Evolutionary conservation across 176 grass and related monocot species (phyloP), one percentile per base, ranked within the genome.

Genomic region (Secale cereale): DNA sequence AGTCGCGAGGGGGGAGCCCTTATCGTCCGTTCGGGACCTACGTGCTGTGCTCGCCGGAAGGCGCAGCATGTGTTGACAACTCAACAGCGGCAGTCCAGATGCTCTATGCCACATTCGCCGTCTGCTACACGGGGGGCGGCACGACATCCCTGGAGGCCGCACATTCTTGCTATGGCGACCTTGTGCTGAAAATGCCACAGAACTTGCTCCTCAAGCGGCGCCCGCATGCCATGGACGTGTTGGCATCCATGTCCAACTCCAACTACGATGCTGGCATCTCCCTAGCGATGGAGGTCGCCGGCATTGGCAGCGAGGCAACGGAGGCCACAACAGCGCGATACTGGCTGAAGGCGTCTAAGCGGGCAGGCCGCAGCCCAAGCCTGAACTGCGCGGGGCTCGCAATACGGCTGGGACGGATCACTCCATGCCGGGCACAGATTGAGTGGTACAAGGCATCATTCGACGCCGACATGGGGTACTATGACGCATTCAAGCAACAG

Each of bases 381-480:
- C 70, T 94, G 78, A 94, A 86, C 69, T 85, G 92, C 4, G 92
- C 97, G 2, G 79, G 79, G 10, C 90, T 99, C n/a, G 66, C 97
- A 8, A 91, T 31, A 20, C 85, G 79, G 76, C 85, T 99, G 26
- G 97, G 90, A 1, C 87, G 89, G 48, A 92, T 99, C 81, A 92
- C 97, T 4, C 97, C 97, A 0, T 86, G 76, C 39, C 88, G 97
- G 1, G 97, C 97, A 0, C 91, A 99, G 87, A 85, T 99, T 2
- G 97, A 99, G 71, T 99, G 97, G 97, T 99, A 99, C 78, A 99
- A 99, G 85, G 70, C 70, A 9, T 59, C 86, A 50, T 99, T 88
- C 3, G 97, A 99, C 65, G n/a, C 13, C 8, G 86, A 96, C 61
- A 88, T 73, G 37, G 97, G 94, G 19, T 99, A 99, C 79, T 99